Percentiles rank a stretch among this genome's conserved stretches.
phyloP scores from a whole-genome alignment of 805 yeast species.

The Candida tibetensis region DNA sequence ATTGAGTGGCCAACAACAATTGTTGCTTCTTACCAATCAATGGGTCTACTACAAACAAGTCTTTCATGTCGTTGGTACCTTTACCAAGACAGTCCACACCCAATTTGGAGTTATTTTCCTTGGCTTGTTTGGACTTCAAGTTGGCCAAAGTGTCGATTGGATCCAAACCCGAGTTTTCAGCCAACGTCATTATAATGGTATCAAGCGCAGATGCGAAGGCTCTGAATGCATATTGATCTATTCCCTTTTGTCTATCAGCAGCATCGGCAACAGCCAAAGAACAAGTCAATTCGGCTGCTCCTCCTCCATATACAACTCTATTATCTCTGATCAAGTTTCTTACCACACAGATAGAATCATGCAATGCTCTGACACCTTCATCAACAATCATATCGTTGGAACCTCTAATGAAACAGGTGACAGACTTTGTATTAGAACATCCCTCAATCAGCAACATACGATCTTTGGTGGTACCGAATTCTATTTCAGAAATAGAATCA shows the following conservation, averaged over 20 bases:
- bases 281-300: conserved; percentile 95
- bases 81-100: conserved; percentile 94
- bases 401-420: conserved; percentile 91
- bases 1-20: conserved; percentile 89
- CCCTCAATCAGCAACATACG: conserved; percentile 94
- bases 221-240: conserved; percentile 96
- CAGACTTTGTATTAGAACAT: conserved; percentile 81
- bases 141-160: conserved; percentile 87
- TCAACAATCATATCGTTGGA: conserved; percentile 97
- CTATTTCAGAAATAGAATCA: conserved; percentile 79
- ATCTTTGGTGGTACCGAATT: conserved; percentile 95
- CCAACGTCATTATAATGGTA: conserved; percentile 87
- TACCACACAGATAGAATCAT: conserved; percentile 95
- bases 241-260: conserved; percentile 91
- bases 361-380: conserved; percentile 94
- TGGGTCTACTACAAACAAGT: conserved; percentile 93
- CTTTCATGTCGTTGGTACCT: conserved; percentile 90
- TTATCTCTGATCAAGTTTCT: conserved; percentile 90
- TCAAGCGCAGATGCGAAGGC: conserved; percentile 92
- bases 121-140: conserved; percentile 81
- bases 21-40: conserved; percentile 97
- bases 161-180: conserved; percentile 94
- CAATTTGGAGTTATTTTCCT: conserved; percentile 62
- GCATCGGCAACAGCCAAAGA: conserved; percentile 87
- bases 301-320: conserved; percentile 98